A percentile compares a stretch with the other conserved stretches of the same genome.
Conservation (phyloP, 805 yeast genomes). For the Schizosaccharomyces cryophilus region DNA sequence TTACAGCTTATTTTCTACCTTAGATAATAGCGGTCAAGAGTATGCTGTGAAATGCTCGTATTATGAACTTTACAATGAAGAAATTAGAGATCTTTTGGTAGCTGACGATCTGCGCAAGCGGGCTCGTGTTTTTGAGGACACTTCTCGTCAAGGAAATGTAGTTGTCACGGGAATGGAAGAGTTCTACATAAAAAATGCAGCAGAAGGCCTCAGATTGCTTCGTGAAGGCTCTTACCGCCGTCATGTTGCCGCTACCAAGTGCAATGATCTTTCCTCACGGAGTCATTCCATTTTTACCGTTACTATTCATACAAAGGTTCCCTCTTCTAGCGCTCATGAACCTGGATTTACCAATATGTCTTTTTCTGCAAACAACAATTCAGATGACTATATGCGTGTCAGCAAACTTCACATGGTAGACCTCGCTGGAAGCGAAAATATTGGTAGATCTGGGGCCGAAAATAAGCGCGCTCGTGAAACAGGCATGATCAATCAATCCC, state of each 20-base stretch:
- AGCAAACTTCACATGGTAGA: slow-evolving; percentile 72
- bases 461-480: slow-evolving; percentile 79
- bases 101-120: slow-evolving; percentile 23
- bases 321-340: slow-evolving; percentile 21
- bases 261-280: slow-evolving; percentile 54
- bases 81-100: slow-evolving; percentile 43
- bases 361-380: background rate
- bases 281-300: slow-evolving; percentile 62
- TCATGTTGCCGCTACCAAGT: slow-evolving; percentile 53
- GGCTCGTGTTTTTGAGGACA: slow-evolving; percentile 28
- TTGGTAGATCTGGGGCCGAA: slow-evolving; percentile 64
- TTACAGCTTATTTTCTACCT: slow-evolving; percentile 26
- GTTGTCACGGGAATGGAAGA: slow-evolving; percentile 35
- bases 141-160: slow-evolving; percentile 20
- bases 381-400: slow-evolving; percentile 24
- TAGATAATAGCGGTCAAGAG: slow-evolving; percentile 23
- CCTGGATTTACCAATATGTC: background rate
- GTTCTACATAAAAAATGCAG: slow-evolving; percentile 23
- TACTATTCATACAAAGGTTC: slow-evolving; percentile 25
- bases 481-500: slow-evolving; percentile 72
- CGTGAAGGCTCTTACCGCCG: slow-evolving; percentile 36
- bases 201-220: slow-evolving; percentile 28
- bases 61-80: slow-evolving; percentile 72
- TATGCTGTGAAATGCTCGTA: slow-evolving; percentile 53
- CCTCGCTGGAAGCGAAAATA: slow-evolving; percentile 85